Conservation (phyloP, 768 basidiomycete genomes). For the Clathrus columnatus region DNA sequence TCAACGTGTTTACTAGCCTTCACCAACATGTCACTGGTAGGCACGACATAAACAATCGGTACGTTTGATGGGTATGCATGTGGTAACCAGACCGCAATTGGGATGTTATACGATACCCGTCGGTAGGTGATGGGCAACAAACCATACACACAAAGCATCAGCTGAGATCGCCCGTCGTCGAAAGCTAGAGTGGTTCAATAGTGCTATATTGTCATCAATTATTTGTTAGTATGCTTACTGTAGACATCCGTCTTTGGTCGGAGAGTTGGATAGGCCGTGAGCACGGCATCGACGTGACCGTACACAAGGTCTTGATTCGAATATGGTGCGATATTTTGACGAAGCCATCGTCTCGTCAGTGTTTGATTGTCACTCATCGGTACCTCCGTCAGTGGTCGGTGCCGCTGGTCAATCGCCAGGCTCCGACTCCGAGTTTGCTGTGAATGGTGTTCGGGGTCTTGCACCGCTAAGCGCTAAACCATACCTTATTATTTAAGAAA, state of each 20-base stretch:
- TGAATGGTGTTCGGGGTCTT: background rate
- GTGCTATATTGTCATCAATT: conserved; percentile 13
- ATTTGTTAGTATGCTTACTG: conserved; percentile 30
- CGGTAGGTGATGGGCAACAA: conserved; percentile 82
- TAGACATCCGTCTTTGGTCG: conserved; percentile 78
- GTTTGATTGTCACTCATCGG: background rate
- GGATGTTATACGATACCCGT: conserved; percentile 81
- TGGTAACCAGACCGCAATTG: conserved; percentile 81
- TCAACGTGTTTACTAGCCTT: conserved; percentile 69
- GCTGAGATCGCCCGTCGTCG: conserved; percentile 89
- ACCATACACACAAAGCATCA: conserved; percentile 86
- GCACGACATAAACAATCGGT: conserved; percentile 86
- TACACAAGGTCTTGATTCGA: conserved; percentile 46
- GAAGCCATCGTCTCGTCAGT: conserved; percentile 49
- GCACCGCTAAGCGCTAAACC: background rate
- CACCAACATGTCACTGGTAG: conserved; percentile 85
- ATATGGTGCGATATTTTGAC: conserved; percentile 54
- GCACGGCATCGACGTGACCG: conserved; percentile 51
- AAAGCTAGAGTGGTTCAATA: conserved; percentile 46
- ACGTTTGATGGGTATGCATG: conserved; percentile 74
- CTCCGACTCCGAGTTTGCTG: background rate
- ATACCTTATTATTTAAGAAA: background rate
- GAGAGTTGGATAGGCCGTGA: conserved; percentile 46
- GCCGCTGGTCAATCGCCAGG: background rate
- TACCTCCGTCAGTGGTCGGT: background rate